Percentiles rank a stretch among this genome's conserved stretches.
These are phyloP conservation scores for Penicillium atrosanguineum DNA, from an alignment of 495 filamentous ascomycete genomes.

Conservation along the genomic window DNA sequence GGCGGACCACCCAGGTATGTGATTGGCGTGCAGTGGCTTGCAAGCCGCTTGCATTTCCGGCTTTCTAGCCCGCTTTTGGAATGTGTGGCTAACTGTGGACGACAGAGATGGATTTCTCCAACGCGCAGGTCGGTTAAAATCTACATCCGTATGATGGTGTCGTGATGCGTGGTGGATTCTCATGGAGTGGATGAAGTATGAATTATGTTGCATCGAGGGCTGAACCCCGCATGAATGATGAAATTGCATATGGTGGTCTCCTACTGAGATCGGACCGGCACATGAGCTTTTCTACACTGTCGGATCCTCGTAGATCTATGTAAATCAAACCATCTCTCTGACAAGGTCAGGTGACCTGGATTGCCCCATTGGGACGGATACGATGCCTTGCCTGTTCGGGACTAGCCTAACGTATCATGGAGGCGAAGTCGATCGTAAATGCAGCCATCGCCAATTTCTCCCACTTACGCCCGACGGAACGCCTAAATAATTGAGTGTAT, in stretches of 20 bases:
- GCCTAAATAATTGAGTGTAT: not conserved
- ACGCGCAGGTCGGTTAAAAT: slow-evolving; percentile 41
- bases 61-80: not conserved
- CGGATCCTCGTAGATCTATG: not conserved
- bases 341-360: not conserved
- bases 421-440: slow-evolving; percentile 5
- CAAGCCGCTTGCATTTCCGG: not conserved
- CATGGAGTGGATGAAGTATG: slow-evolving; percentile 28
- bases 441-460: not conserved
- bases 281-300: too few relatives aligned
- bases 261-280: not conserved
- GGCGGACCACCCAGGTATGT: slow-evolving; percentile 82
- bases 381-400: slow-evolving; percentile 18
- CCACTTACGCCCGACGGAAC: slow-evolving; percentile 2
- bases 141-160: not conserved
- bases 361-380: slow-evolving; percentile 11
- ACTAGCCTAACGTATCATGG: slow-evolving; percentile 7
- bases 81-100: slow-evolving; percentile 12
- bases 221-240: slow-evolving; percentile 14
- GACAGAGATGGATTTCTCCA: slow-evolving; percentile 51
- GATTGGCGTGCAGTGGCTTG: slow-evolving; percentile 33
- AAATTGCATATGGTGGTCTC: slow-evolving; percentile 10
- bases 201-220: slow-evolving; percentile 13
- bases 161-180: not conserved
- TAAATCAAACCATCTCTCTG: not conserved